Conservation (phyloP, 805 yeast genomes). For the Ogataea paraovalis region DNA sequence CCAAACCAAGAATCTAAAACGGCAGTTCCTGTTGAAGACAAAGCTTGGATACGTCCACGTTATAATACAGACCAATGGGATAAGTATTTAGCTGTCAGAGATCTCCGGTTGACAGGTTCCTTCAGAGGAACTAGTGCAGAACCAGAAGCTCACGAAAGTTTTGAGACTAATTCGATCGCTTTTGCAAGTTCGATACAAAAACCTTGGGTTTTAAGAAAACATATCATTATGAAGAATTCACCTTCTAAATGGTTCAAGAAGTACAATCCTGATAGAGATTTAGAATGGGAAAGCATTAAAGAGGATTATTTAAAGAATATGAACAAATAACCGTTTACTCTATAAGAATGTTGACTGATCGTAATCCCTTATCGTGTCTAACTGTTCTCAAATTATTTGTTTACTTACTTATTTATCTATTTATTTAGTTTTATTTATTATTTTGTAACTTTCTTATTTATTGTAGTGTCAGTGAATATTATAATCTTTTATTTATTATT, state of each 20-base stretch:
- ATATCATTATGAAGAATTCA: slow-evolving; percentile 36
- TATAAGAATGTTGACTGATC: not conserved
- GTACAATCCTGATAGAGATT: slow-evolving; percentile 30
- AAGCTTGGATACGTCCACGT: slow-evolving; percentile 52
- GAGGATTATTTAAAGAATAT: slow-evolving; percentile 34
- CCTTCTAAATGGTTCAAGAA: slow-evolving; percentile 36
- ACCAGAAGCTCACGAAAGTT: slow-evolving; percentile 70
- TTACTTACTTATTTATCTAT: not conserved
- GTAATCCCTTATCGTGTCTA: not conserved
- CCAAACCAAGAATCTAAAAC: slow-evolving; percentile 33
- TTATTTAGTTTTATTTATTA: slow-evolving; percentile 5
- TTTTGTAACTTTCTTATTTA: slow-evolving; percentile 8
- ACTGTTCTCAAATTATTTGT: not conserved
- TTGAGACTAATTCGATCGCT: slow-evolving; percentile 61
- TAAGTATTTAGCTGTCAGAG: slow-evolving; percentile 61
- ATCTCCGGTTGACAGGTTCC: slow-evolving; percentile 70
- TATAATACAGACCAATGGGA: slow-evolving; percentile 54
- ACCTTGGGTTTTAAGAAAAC: slow-evolving; percentile 38
- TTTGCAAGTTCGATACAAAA: slow-evolving; percentile 30
- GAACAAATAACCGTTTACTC: slow-evolving; percentile 23
- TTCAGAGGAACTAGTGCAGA: slow-evolving; percentile 64
- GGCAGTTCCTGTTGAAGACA: slow-evolving; percentile 38
- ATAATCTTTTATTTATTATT: no score
- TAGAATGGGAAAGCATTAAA: slow-evolving; percentile 31
- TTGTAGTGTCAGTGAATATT: slow-evolving; percentile 9